phyloP scores from a whole-genome alignment of 139 green algal species.

The Yamagishiella unicocca region DNA sequence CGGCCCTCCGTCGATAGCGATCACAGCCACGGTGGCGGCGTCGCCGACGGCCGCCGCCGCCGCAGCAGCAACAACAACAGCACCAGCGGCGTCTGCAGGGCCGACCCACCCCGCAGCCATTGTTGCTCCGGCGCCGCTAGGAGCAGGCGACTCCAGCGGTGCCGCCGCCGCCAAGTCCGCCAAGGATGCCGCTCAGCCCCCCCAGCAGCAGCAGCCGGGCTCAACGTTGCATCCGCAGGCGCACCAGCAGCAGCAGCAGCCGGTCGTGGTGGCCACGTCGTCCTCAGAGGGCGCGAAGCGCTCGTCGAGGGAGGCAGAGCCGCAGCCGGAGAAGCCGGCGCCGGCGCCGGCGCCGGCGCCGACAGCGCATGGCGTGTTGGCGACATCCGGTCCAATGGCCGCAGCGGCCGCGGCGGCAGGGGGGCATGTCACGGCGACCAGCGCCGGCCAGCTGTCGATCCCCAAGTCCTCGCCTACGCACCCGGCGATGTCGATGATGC shows the following conservation, averaged over 20 bases:
- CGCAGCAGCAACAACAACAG: background rate
- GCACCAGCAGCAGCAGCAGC: background rate
- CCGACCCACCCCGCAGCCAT: background rate
- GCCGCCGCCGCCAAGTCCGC: background rate
- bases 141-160: background rate
- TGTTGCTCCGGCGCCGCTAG: background rate
- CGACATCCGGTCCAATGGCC: too few species aligned
- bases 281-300: background rate
- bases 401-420: too few species aligned
- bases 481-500: background rate
- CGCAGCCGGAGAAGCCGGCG: slow-evolving; percentile 22
- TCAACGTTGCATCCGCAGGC: too few species aligned
- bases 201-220: background rate
- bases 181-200: background rate
- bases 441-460: background rate
- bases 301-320: background rate
- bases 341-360: background rate
- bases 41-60: background rate
- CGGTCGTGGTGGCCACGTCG: background rate
- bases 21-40: background rate
- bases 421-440: too few species aligned
- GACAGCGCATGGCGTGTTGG: background rate
- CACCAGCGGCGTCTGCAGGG: background rate
- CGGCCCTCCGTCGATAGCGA: background rate
- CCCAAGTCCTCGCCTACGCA: background rate